Conservation (phyloP, 225 moss, liverwort and hornwort genomes). For the Climacium dendroides region DNA sequence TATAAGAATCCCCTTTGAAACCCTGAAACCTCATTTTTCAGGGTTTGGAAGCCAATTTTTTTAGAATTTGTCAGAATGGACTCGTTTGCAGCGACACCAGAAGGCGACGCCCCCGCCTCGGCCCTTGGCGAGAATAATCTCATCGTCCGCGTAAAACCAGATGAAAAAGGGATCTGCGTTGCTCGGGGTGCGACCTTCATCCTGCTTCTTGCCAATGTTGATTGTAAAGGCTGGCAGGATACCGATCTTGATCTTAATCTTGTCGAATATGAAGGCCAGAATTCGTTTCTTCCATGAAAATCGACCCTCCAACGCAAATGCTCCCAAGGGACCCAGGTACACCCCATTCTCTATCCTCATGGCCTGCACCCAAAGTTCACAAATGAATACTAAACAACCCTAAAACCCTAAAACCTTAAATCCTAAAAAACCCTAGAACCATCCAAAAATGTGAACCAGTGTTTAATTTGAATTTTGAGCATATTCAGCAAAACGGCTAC, state of each 20-base stretch:
- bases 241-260: slow-evolving; percentile 61
- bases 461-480: no score
- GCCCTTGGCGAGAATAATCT: slow-evolving; percentile 68
- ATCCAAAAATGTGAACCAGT: not conserved
- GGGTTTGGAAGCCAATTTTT: not conserved
- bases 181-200: slow-evolving; percentile 16
- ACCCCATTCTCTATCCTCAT: slow-evolving; percentile 65
- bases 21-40: not conserved
- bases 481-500: not conserved
- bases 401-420: not conserved
- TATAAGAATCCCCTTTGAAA: not conserved
- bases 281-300: slow-evolving; percentile 49
- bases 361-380: slow-evolving; percentile 12
- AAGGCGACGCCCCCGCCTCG: slow-evolving; percentile 60
- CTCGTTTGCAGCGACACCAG: slow-evolving; percentile 74
- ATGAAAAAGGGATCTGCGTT: slow-evolving; percentile 69
- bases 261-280: slow-evolving; percentile 50
- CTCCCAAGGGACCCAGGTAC: slow-evolving; percentile 62
- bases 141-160: slow-evolving; percentile 76
- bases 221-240: slow-evolving; percentile 51
- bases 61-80: slow-evolving; percentile 11
- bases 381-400: not conserved
- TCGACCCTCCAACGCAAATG: slow-evolving; percentile 44
- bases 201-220: slow-evolving; percentile 41
- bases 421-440: not conserved